Percentiles rank a stretch among this genome's conserved stretches.
Evolutionary conservation across 208 protist genomes (phyloP).

Genomic region (Wallacemonas sp.): DNA sequence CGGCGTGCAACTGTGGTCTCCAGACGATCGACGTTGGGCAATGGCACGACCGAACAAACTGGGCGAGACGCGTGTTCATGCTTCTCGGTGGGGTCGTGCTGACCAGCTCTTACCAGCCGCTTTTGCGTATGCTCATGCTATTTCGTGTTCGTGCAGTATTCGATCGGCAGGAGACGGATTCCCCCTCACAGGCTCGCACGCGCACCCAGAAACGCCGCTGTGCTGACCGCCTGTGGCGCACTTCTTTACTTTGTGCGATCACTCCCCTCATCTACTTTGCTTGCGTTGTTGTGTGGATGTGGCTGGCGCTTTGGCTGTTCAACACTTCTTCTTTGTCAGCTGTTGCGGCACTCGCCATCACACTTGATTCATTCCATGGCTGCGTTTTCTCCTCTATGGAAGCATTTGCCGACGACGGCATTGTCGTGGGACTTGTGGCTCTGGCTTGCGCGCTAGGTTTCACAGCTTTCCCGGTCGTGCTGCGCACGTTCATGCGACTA

Average conservation of each 20-base stretch:
- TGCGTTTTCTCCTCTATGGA: slow-evolving; percentile 73
- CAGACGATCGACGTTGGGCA: slow-evolving; percentile 56
- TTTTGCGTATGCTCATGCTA: slow-evolving; percentile 66
- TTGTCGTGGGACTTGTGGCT: slow-evolving; percentile 42
- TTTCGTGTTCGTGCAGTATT: slow-evolving; percentile 44
- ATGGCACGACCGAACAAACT: slow-evolving; percentile 31
- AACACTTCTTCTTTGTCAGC: slow-evolving; percentile 43
- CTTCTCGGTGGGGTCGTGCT: slow-evolving; percentile 62
- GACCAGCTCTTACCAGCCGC: slow-evolving; percentile 64
- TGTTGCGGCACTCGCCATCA: slow-evolving; percentile 36
- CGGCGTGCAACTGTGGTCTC: slow-evolving; percentile 75
- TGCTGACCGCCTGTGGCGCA: slow-evolving; percentile 43
- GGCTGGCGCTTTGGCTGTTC: slow-evolving; percentile 29
- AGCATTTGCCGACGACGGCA: slow-evolving; percentile 35
- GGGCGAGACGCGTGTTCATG: slow-evolving; percentile 56
- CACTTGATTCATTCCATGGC: slow-evolving; percentile 62
- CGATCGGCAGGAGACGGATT: slow-evolving; percentile 26
- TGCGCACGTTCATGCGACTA: slow-evolving; percentile 46
- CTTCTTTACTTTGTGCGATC: slow-evolving; percentile 43
- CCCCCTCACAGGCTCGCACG: slow-evolving; percentile 31
- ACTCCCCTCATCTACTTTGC: slow-evolving; percentile 51
- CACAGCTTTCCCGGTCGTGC: slow-evolving; percentile 63
- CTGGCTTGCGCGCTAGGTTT: slow-evolving; percentile 66
- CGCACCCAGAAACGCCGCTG: slow-evolving; percentile 35
- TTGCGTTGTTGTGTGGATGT: slow-evolving; percentile 32